phyloP scores from a whole-genome alignment of 495 filamentous ascomycete species.

The Neurospora pannonica region DNA sequence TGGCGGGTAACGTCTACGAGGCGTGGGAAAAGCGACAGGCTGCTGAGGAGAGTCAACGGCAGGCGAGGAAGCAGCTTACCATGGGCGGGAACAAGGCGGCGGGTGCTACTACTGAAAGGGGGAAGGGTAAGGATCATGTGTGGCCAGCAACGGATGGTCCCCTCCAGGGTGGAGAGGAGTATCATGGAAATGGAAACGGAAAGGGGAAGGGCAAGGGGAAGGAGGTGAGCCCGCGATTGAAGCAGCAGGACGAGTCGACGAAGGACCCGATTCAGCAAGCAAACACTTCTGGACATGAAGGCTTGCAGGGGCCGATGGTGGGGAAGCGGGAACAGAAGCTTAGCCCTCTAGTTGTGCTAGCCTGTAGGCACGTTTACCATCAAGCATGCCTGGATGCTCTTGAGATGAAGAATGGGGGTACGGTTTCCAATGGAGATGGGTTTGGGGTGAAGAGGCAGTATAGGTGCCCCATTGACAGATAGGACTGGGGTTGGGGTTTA shows the following conservation, averaged over 20 bases:
- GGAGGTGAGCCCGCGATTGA: conserved; percentile 9
- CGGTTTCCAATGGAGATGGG: conserved; percentile 17
- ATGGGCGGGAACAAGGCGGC: conserved; percentile 21
- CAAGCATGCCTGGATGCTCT: conserved; percentile 48
- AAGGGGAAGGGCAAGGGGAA: conserved; percentile 28
- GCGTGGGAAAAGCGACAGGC: conserved; percentile 64
- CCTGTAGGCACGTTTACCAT: conserved; percentile 56
- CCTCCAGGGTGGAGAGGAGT: conserved; percentile 18
- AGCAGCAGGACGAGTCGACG: conserved; percentile 5
- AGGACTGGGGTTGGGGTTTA: neutral
- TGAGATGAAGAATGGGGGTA: conserved; percentile 31
- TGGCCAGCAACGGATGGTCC: neutral
- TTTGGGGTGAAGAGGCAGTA: conserved; percentile 36
- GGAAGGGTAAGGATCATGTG: neutral
- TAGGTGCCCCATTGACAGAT: conserved; percentile 48
- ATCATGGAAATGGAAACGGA: conserved; percentile 18
- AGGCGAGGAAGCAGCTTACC: conserved; percentile 16
- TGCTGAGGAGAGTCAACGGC: conserved; percentile 29
- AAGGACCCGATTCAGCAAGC: neutral
- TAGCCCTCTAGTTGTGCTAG: conserved; percentile 47
- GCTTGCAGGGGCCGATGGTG: neutral
- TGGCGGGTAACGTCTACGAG: conserved; percentile 66
- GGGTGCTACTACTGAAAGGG: conserved; percentile 3
- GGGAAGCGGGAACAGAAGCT: conserved; percentile 21
- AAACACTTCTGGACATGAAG: conserved; percentile 7